Percentiles rank a stretch among this genome's conserved stretches.
Conservation (phyloP, 108 stramenopile species). For the Phaeodactylum tricornutum region DNA sequence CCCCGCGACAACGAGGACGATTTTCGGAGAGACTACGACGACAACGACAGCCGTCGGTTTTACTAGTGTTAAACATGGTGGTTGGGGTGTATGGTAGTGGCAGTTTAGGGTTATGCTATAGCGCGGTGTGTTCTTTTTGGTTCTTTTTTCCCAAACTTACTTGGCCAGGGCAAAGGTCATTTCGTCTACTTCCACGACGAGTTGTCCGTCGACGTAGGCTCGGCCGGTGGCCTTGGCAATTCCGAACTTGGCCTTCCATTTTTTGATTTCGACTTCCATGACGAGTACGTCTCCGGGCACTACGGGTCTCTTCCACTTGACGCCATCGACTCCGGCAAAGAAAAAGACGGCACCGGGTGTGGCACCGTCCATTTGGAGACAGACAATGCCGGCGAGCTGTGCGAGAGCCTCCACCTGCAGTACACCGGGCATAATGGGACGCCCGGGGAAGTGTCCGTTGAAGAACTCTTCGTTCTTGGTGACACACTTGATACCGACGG, state of each 20-base stretch:
- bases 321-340: slow-evolving; percentile 94
- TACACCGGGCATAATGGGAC: slow-evolving; percentile 97
- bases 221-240: slow-evolving; percentile 78
- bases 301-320: slow-evolving; percentile 97
- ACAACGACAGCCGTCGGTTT: no score
- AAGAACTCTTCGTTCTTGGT: slow-evolving; percentile 97
- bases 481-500: slow-evolving; percentile 92
- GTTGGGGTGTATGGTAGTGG: no score
- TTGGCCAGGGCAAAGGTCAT: slow-evolving; percentile 76
- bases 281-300: slow-evolving; percentile 92
- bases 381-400: slow-evolving; percentile 91
- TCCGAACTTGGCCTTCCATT: slow-evolving; percentile 81
- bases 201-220: slow-evolving; percentile 79
- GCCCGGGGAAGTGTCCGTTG: slow-evolving; percentile 95
- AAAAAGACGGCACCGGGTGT: slow-evolving; percentile 86
- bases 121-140: no score
- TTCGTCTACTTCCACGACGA: slow-evolving; percentile 74
- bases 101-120: no score
- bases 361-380: slow-evolving; percentile 79
- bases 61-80: no score
- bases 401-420: slow-evolving; percentile 96
- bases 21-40: slow-evolving; percentile 5
- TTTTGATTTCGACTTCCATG: slow-evolving; percentile 92
- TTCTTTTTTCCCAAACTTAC: no score
- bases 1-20: slow-evolving; percentile 7